phyloP scores from a whole-genome alignment of 139 green algal species.

The Ulvella scutata region DNA sequence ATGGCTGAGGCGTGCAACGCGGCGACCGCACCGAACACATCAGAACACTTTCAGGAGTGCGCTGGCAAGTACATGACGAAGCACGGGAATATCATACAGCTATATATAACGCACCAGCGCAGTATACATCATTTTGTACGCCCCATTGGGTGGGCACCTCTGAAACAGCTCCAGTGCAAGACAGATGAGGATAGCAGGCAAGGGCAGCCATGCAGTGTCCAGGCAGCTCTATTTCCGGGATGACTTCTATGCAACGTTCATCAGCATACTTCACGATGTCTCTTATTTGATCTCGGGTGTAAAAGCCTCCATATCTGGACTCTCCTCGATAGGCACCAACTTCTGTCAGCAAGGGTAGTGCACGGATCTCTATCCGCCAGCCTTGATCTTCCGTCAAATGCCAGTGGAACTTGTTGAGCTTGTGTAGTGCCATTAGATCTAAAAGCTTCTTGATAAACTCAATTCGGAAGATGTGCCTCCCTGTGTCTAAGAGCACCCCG shows the following conservation, averaged over 20 bases:
- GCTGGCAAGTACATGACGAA: not conserved
- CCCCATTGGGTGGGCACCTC: constrained; percentile 38
- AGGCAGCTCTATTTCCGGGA: constrained; percentile 53
- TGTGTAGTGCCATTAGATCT: constrained; percentile 35
- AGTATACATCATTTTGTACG: constrained; percentile 48
- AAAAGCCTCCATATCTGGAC: constrained; percentile 31
- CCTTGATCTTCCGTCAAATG: constrained; percentile 53
- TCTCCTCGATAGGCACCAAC: constrained; percentile 24
- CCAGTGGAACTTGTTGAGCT: constrained; percentile 49
- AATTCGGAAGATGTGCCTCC: constrained; percentile 35
- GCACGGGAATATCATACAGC: not conserved
- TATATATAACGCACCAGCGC: constrained; percentile 22
- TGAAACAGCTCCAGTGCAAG: constrained; percentile 22
- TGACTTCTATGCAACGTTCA: constrained; percentile 26
- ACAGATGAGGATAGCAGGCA: constrained; percentile 39
- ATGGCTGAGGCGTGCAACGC: too few species aligned
- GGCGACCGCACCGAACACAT: too few species aligned
- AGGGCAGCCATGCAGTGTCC: constrained; percentile 42
- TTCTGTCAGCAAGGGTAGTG: constrained; percentile 29
- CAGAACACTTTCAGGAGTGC: not conserved
- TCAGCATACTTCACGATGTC: constrained; percentile 37
- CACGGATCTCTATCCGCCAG: constrained; percentile 41
- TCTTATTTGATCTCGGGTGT: constrained; percentile 29
- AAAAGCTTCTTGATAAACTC: constrained; percentile 32
- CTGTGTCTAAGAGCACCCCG: constrained; percentile 40